Percentiles rank a stretch among this genome's conserved stretches.
Evolutionary conservation across 2,329 filamentous ascomycete genomes (phyloP).

Genomic region (Pseudopyricularia cyperi): DNA sequence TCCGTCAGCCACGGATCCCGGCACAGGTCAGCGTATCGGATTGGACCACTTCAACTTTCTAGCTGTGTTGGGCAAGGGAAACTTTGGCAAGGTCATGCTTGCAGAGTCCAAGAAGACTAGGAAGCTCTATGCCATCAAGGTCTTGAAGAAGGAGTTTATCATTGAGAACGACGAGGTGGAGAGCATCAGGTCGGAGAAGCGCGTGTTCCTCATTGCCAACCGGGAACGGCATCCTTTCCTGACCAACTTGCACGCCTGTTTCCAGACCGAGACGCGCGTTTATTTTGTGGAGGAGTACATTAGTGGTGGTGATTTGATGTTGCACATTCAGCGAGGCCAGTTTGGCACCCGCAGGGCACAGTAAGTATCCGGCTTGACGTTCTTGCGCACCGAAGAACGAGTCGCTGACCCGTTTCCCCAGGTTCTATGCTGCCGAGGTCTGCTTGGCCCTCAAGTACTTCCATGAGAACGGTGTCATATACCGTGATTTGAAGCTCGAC

Average conservation of each 20-base stretch:
- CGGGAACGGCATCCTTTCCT: slow-evolving; percentile 94
- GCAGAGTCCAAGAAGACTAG: slow-evolving; percentile 90
- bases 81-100: slow-evolving; percentile 99
- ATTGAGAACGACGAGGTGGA: slow-evolving; percentile 99
- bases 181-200: slow-evolving; percentile 93
- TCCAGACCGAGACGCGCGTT: slow-evolving; percentile 95
- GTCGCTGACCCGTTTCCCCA: slow-evolving; percentile 18
- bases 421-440: slow-evolving; percentile 95
- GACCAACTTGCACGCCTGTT: slow-evolving; percentile 89
- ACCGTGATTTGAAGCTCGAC: slow-evolving; percentile 87
- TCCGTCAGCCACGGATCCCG: slow-evolving; percentile 57
- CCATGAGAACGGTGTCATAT: slow-evolving; percentile 98
- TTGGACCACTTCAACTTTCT: slow-evolving; percentile 99
- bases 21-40: slow-evolving; percentile 75
- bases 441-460: slow-evolving; percentile 97
- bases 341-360: slow-evolving; percentile 94
- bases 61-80: slow-evolving; percentile 94
- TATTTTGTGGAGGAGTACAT: slow-evolving; percentile 99
- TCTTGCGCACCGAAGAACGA: too few relatives aligned
- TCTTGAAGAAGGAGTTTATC: slow-evolving; percentile 99
- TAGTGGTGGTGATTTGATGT: slow-evolving; percentile 94
- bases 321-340: slow-evolving; percentile 94
- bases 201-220: slow-evolving; percentile 93
- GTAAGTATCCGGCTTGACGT: slow-evolving; percentile 36
- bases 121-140: slow-evolving; percentile 95